A percentile compares a stretch with the other conserved stretches of the same genome.
Conservation (phyloP, 2,329 filamentous ascomycete genomes). For the Chrysoporthe austroafricana region DNA sequence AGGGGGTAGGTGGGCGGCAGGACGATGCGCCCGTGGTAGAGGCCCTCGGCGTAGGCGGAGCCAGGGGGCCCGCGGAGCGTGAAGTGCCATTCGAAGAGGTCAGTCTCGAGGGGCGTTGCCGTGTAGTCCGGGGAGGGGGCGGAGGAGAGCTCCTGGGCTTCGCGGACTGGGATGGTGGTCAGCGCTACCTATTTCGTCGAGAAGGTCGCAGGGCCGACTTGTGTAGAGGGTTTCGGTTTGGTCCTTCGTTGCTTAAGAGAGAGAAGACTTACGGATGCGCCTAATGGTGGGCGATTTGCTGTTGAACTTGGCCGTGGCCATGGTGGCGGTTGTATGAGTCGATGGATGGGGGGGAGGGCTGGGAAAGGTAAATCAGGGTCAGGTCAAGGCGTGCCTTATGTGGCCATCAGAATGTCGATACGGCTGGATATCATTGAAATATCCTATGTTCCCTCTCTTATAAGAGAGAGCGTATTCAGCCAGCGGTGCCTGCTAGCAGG, state of each 20-base stretch:
- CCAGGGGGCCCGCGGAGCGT: constrained; percentile 87
- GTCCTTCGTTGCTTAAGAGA: not conserved
- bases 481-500: not conserved
- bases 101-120: constrained; percentile 81
- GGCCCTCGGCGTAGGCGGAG: constrained; percentile 76
- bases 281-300: constrained; percentile 83
- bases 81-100: constrained; percentile 99
- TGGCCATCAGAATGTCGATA: not conserved
- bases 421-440: not conserved
- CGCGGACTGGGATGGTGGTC: constrained; percentile 67
- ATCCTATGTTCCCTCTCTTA: not conserved
- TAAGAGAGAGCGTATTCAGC: not conserved
- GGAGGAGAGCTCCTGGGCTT: constrained; percentile 83
- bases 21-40: constrained; percentile 95
- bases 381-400: not conserved
- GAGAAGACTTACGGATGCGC: constrained; percentile 68
- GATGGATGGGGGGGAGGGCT: not conserved
- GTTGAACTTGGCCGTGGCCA: constrained; percentile 59
- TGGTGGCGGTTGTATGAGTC: constrained; percentile 33
- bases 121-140: constrained; percentile 84
- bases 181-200: not conserved
- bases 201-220: not conserved
- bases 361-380: not conserved
- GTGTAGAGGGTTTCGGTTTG: no score
- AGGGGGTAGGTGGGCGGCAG: constrained; percentile 89